Evolutionary conservation across 139 green algal species (phyloP).

Genomic region (Chlorella sp.): DNA sequence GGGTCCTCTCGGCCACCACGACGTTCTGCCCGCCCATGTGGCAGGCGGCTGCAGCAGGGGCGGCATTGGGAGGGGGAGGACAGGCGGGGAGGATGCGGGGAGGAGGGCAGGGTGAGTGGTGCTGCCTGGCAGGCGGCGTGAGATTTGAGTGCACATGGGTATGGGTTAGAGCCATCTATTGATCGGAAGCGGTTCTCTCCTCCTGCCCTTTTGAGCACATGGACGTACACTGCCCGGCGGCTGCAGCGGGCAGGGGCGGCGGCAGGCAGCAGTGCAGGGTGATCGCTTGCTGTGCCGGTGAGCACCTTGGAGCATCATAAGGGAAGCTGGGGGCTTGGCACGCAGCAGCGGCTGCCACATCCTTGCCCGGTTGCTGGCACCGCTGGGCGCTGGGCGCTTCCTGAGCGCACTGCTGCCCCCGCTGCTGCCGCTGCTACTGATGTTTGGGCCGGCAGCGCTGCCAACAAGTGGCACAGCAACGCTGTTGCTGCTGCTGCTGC

Average conservation of each 20-base stretch:
- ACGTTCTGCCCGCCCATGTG: conserved; percentile 74
- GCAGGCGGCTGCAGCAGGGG: conserved; percentile 62
- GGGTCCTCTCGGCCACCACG: conserved; percentile 66
- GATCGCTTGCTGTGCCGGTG: too few species aligned
- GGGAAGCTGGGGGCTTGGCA: background rate
- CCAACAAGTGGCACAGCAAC: background rate
- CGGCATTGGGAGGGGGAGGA: background rate
- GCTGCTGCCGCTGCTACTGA: background rate
- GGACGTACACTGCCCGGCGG: background rate
- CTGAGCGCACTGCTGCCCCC: background rate
- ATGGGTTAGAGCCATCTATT: background rate
- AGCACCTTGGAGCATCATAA: conserved; percentile 17
- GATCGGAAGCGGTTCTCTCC: background rate
- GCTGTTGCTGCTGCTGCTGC: background rate
- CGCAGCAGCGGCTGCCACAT: background rate
- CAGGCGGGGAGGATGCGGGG: background rate
- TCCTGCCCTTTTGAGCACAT: background rate
- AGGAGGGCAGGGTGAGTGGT: background rate
- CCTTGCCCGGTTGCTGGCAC: too few species aligned
- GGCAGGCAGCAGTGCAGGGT: too few species aligned
- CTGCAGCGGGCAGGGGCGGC: background rate
- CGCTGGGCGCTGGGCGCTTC: background rate
- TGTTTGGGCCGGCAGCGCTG: background rate
- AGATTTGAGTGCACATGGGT: too few species aligned
- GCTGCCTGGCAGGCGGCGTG: background rate